Evolutionary conservation across 306 rosid genomes (phyloP), one percentile per base, ranked within the genome.

Genomic region (Glycine soja): DNA sequence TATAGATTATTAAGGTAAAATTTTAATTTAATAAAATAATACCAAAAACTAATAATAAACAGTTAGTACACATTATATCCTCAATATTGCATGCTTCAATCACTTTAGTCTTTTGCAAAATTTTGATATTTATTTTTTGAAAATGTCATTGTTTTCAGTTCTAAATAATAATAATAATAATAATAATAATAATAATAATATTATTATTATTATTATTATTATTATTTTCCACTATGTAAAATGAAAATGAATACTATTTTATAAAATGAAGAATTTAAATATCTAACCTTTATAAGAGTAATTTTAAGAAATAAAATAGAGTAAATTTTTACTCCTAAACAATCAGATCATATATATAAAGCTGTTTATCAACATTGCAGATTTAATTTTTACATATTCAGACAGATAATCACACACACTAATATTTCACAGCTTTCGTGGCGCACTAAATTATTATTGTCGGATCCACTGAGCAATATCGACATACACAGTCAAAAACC

Each of bases 391-490:
- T 11, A 8, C 32, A 40, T 40, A 34, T 34, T n/a, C 18, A n/a
- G 4, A 7, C 11, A 40, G 42, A 40, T 40, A 40, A 40, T 40
- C 43, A 40, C 43, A 40, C 43, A 40, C 32, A 15, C 7, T 8
- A 15, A 42, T n/a, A 66, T 32, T 16, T 62, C 32, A 40, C 16
- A n/a, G 48, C 53, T 63, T 63, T 63, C 5, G 70, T 63, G 47
- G 70, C 70, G 70, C 70, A 63, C 70, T 63, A 13, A 6, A 63
- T 7, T 13, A 63, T 6, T 24, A 24, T 24, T 68, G 74, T 70
- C 8, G 19, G 54, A 70, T 70, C 75, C 75, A 10, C 75, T 19
- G 12, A 24, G 59, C 43, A 70, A 70, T 11, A 47, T 70, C 67
- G 42, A 74, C 54, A 57, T 16, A 68, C 42, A 57, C 52, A 54